Percentiles rank a stretch among this genome's conserved stretches.
phyloP scores from a whole-genome alignment of 164 flowering plant genomes.

The Umbellularia californica region DNA sequence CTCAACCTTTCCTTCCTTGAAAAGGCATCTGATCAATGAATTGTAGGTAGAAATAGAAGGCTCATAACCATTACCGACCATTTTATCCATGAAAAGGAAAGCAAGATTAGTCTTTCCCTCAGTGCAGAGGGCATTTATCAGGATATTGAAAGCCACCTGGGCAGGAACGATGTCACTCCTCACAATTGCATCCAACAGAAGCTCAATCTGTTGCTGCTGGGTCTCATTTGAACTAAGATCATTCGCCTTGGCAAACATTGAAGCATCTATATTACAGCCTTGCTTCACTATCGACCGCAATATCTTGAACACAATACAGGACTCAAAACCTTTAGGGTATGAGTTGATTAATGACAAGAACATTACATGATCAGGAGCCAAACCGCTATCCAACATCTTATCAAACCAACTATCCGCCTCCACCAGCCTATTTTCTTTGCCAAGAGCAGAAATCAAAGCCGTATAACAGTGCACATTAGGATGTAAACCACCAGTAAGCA shows the following conservation, averaged over 20 bases:
- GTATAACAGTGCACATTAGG: constrained; percentile 54
- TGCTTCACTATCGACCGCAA: constrained; percentile 31
- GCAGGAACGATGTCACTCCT: constrained; percentile 24
- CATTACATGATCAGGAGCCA: constrained; percentile 50
- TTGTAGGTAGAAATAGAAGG: constrained; percentile 53
- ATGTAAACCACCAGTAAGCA: constrained; percentile 21
- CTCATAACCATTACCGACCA: constrained; percentile 32
- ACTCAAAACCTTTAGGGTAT: constrained; percentile 36
- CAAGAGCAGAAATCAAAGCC: constrained; percentile 36
- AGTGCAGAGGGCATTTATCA: constrained; percentile 44
- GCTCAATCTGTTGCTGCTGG: constrained; percentile 33
- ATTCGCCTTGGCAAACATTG: constrained; percentile 8
- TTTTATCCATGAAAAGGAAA: constrained; percentile 31
- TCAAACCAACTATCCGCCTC: constrained; percentile 33
- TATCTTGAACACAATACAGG: constrained; percentile 30
- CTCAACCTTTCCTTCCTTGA: constrained; percentile 32
- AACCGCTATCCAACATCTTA: constrained; percentile 36
- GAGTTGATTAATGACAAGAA: constrained; percentile 30
- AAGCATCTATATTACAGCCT: constrained; percentile 30
- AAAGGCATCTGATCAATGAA: constrained; percentile 53
- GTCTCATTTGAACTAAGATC: neutral
- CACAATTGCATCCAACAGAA: constrained; percentile 34
- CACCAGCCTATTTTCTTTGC: constrained; percentile 27
- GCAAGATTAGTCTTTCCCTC: constrained; percentile 37
- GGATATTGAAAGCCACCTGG: constrained; percentile 32